Percentiles rank a stretch among this genome's conserved stretches.
These are phyloP conservation scores for Trametes cinnabarina DNA, from an alignment of 768 basidiomycete genomes.

Conservation along the genomic window DNA sequence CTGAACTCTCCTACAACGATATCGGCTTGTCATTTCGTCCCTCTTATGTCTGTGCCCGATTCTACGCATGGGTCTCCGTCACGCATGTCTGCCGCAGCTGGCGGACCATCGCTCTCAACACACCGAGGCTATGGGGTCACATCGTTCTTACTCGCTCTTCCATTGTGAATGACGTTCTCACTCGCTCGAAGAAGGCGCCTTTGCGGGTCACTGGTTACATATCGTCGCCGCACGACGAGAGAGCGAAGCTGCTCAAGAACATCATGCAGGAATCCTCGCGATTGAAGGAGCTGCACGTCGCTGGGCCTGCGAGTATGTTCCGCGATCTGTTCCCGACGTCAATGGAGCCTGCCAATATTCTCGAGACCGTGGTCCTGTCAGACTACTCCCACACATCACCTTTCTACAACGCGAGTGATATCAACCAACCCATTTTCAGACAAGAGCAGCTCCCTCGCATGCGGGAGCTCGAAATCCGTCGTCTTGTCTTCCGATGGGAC, in stretches of 20 bases:
- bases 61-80: constrained; percentile 8
- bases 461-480: background rate
- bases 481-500: background rate
- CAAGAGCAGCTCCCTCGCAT: background rate
- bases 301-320: background rate
- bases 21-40: background rate
- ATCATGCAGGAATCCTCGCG: background rate
- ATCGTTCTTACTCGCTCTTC: background rate
- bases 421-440: background rate
- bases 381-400: background rate
- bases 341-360: background rate
- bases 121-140: constrained; percentile 10
- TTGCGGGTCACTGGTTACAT: constrained; percentile 3
- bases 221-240: background rate
- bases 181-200: constrained; percentile 9
- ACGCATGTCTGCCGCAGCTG: constrained; percentile 11
- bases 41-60: background rate
- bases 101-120: constrained; percentile 6
- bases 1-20: background rate
- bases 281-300: background rate
- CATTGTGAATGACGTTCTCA: background rate
- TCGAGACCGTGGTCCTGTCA: constrained; percentile 1
- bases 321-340: background rate
- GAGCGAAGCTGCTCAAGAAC: background rate
- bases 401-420: background rate